Percentiles rank a stretch among this genome's conserved stretches.
phyloP scores from a whole-genome alignment of 371 early-diverging fungal species.

The Entomophthora muscae region DNA sequence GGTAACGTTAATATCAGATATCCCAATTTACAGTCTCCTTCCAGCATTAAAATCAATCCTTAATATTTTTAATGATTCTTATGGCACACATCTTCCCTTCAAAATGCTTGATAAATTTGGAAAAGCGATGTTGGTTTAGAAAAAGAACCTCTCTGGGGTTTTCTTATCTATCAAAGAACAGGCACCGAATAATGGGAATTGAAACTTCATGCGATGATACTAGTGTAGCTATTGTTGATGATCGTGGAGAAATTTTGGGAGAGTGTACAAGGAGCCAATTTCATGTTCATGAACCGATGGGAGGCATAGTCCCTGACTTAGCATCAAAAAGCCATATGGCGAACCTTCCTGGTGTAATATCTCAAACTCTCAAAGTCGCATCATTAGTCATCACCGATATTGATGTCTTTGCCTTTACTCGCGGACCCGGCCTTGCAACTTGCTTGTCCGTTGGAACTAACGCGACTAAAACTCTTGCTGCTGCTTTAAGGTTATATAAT shows the following conservation, averaged over 20 bases:
- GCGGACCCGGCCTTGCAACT: conserved; percentile 65
- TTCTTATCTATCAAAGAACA: too few relatives aligned
- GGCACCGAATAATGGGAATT: too few relatives aligned
- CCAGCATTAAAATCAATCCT: too few relatives aligned
- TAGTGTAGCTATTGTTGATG: conserved; percentile 52
- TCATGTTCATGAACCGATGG: conserved; percentile 52
- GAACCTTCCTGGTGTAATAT: conserved; percentile 43
- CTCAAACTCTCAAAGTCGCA: conserved; percentile 37
- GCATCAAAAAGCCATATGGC: conserved; percentile 51
- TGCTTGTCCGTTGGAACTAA: conserved; percentile 57
- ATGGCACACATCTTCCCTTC: too few relatives aligned
- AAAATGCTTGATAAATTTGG: too few relatives aligned
- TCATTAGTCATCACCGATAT: conserved; percentile 28
- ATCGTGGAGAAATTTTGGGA: conserved; percentile 40
- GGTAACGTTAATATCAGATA: too few relatives aligned
- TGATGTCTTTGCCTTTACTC: conserved; percentile 66
- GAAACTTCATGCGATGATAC: conserved; percentile 79
- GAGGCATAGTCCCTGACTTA: conserved; percentile 66
- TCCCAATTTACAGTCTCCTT: too few relatives aligned
- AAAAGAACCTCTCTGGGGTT: too few relatives aligned
- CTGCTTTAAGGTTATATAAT: conserved; percentile 36
- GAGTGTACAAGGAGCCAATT: conserved; percentile 49
- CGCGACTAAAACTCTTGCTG: conserved; percentile 62
- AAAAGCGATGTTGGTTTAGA: too few relatives aligned
- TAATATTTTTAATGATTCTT: too few relatives aligned